A percentile compares a stretch with the other conserved stretches of the same genome.
Conservation (phyloP, 352 stramenopile species). For the Pythium inflatum region DNA sequence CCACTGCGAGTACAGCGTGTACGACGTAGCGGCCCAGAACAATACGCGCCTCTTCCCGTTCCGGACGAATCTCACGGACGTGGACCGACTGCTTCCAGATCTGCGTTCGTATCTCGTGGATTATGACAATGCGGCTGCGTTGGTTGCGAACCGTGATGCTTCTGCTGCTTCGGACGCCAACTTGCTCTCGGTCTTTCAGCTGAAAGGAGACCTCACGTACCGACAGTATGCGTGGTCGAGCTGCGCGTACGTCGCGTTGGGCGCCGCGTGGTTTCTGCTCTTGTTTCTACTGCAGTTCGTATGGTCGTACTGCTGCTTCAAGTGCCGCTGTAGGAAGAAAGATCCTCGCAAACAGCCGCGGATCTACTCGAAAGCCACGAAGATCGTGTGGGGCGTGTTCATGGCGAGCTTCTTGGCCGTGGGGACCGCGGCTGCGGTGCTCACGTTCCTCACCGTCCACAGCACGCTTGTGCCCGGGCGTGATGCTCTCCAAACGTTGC, state of each 20-base stretch:
- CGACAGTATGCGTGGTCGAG: slow-evolving; percentile 53
- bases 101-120: slow-evolving; percentile 45
- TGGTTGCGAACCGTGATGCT: not conserved
- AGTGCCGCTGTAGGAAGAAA: slow-evolving; percentile 49
- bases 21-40: slow-evolving; percentile 52
- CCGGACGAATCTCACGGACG: slow-evolving; percentile 37
- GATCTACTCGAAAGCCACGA: slow-evolving; percentile 56
- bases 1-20: slow-evolving; percentile 70
- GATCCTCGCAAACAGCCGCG: slow-evolving; percentile 46
- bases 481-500: slow-evolving; percentile 26
- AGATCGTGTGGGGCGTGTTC: slow-evolving; percentile 44
- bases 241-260: slow-evolving; percentile 36
- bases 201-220: slow-evolving; percentile 38
- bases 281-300: slow-evolving; percentile 51
- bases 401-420: slow-evolving; percentile 41
- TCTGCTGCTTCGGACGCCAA: not conserved
- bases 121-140: slow-evolving; percentile 43
- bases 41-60: slow-evolving; percentile 52
- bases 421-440: slow-evolving; percentile 28
- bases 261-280: slow-evolving; percentile 33
- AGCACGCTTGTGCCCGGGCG: slow-evolving; percentile 39
- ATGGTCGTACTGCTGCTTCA: slow-evolving; percentile 57
- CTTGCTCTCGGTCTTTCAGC: slow-evolving; percentile 27
- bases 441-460: slow-evolving; percentile 43
- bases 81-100: slow-evolving; percentile 50